A percentile compares a stretch with the other conserved stretches of the same genome.
These are phyloP conservation scores for Leishmania mexicana DNA, from an alignment of 208 protist species.

Conservation along the genomic window DNA sequence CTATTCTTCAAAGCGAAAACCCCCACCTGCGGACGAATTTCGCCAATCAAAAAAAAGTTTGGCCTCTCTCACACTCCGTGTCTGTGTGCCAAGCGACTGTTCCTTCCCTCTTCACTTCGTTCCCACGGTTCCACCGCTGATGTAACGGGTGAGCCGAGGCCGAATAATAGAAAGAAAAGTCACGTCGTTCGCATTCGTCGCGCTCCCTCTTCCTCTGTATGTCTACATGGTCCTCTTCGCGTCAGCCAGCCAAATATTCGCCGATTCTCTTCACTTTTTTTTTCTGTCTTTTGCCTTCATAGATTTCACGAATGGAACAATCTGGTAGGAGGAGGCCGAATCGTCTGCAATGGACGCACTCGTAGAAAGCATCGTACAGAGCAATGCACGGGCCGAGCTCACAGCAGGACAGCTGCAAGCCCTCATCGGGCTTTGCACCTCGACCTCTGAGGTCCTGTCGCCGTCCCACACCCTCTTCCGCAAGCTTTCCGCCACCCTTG, in stretches of 20 bases:
- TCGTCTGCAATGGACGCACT: constrained; percentile 15
- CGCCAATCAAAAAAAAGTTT: neutral
- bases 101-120: neutral
- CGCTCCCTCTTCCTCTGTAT: neutral
- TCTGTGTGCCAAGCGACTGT: neutral
- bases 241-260: neutral
- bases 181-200: neutral
- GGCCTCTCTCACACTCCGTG: neutral
- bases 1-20: neutral
- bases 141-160: neutral
- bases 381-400: constrained; percentile 15
- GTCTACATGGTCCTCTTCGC: neutral
- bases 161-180: neutral
- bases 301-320: neutral
- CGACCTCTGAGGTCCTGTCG: constrained; percentile 6
- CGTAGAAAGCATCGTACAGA: constrained; percentile 25
- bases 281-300: neutral
- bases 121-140: neutral
- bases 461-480: constrained; percentile 16
- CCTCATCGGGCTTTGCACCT: constrained; percentile 16
- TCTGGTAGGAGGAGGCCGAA: no score
- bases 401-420: constrained; percentile 29
- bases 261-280: neutral
- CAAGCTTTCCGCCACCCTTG: constrained; percentile 18
- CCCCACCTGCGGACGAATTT: neutral